Conservation (phyloP, 805 yeast species). For the Saccharomycopsis fodiens region DNA sequence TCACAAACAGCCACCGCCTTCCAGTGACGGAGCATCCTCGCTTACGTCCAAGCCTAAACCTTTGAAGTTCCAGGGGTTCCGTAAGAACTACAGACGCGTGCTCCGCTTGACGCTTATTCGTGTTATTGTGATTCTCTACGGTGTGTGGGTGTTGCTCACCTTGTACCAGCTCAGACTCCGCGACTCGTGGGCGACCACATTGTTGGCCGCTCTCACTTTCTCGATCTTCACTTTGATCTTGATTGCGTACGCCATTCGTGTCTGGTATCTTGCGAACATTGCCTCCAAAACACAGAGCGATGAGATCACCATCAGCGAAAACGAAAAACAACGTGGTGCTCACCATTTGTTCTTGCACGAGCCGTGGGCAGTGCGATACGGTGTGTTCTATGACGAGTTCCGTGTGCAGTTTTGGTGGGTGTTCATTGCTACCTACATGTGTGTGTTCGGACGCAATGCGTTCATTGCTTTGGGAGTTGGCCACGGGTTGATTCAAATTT, state of each 20-base stretch:
- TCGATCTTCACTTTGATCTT: slow-evolving; percentile 24
- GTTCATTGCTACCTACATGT: slow-evolving; percentile 23
- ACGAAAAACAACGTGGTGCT: slow-evolving; percentile 10
- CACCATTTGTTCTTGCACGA: slow-evolving; percentile 24
- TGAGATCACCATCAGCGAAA: slow-evolving; percentile 18
- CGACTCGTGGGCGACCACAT: slow-evolving; percentile 27
- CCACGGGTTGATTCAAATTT: slow-evolving; percentile 27
- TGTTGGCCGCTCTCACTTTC: slow-evolving; percentile 26
- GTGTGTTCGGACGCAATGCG: slow-evolving; percentile 26
- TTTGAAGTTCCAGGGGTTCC: slow-evolving; percentile 21
- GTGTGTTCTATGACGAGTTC: slow-evolving; percentile 29
- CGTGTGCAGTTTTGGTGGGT: slow-evolving; percentile 28
- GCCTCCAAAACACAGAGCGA: slow-evolving; percentile 22
- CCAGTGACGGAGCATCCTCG: background rate
- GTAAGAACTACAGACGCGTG: slow-evolving; percentile 23
- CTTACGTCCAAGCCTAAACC: slow-evolving; percentile 8
- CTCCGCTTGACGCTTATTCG: slow-evolving; percentile 24
- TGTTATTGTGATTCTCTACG: slow-evolving; percentile 26
- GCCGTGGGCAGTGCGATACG: slow-evolving; percentile 27
- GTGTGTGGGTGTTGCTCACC: slow-evolving; percentile 27
- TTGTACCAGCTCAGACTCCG: slow-evolving; percentile 26
- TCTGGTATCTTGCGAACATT: slow-evolving; percentile 23
- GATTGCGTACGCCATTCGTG: slow-evolving; percentile 22
- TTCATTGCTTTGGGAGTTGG: slow-evolving; percentile 28
- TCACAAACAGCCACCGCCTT: background rate